Percentiles rank a stretch among this genome's conserved stretches.
phyloP scores from a whole-genome alignment of 1,139 yeast genomes.

The Sugiyamaella xylanicola region DNA sequence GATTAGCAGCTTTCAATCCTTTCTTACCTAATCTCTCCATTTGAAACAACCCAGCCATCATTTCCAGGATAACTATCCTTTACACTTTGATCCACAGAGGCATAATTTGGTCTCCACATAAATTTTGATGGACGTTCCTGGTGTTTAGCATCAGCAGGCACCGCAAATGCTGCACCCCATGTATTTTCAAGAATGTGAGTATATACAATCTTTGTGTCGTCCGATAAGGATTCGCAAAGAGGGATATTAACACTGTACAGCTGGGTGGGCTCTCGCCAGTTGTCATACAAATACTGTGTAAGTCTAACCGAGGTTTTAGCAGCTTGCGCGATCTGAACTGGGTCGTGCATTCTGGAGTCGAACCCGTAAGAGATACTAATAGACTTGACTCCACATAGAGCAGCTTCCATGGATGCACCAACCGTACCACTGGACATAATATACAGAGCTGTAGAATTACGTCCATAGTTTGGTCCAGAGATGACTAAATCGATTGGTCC shows the following conservation, averaged over 20 bases:
- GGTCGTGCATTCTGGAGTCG: slow-evolving; percentile 55
- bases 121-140: slow-evolving; percentile 45
- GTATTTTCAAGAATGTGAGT: slow-evolving; percentile 77
- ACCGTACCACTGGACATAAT: slow-evolving; percentile 94
- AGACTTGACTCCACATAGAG: slow-evolving; percentile 71
- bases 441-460: slow-evolving; percentile 88
- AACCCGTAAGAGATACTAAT: slow-evolving; percentile 86
- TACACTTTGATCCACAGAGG: slow-evolving; percentile 64
- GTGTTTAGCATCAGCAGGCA: slow-evolving; percentile 24
- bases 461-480: slow-evolving; percentile 95
- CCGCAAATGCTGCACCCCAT: slow-evolving; percentile 68
- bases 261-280: slow-evolving; percentile 64
- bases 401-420: slow-evolving; percentile 97
- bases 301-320: slow-evolving; percentile 66
- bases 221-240: slow-evolving; percentile 53
- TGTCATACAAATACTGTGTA: slow-evolving; percentile 56
- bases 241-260: slow-evolving; percentile 87
- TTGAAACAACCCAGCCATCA: slow-evolving; percentile 51
- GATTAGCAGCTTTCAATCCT: too few species aligned
- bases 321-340: slow-evolving; percentile 61
- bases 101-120: slow-evolving; percentile 84
- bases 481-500: slow-evolving; percentile 79
- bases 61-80: slow-evolving; percentile 51
- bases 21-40: slow-evolving; percentile 44
- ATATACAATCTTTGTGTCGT: slow-evolving; percentile 62